Evolutionary conservation across 805 yeast genomes (phyloP), one percentile per base, ranked within the genome.

Genomic region (Ogataea corticis): DNA sequence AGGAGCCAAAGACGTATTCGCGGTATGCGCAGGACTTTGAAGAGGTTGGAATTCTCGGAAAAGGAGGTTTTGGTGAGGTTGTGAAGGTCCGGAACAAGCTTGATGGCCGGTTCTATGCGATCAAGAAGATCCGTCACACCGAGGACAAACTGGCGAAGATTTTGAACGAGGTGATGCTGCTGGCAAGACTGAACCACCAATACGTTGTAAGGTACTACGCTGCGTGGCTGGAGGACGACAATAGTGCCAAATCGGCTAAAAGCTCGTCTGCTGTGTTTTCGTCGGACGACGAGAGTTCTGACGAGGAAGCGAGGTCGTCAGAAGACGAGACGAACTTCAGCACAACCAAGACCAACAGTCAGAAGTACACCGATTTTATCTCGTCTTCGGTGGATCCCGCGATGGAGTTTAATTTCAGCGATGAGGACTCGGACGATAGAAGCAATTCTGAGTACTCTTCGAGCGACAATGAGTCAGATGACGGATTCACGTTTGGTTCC

Each of bases 51-150:
- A 80, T 84, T 16, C 68, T 94, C 7, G 99, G 99, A 2, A 81
- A 83, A 55, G 99, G 99, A 32, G 99, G 96, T 0, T 94, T 86
- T 67, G 99, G 99, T 5, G 97, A 94, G 64, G 99, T 94, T 7
- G 97, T 94, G n/a, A 91, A 92, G 59, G 98, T 94, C 0, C 73
- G 99, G 49, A 92, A 91, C 62, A 79, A 91, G 47, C 76, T 94
- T 52, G 99, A 94, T 62, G 98, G 99, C 16, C 76, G 97, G 13
- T 87, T 87, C 55, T 94, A 94, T 64, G 99, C 99, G 0, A 82
- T 94, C 48, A 94, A 94, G 63, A 92, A 91, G 56, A 86, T 94
- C 40, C 80, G 85, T 46, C 97, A 94, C 56, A 78, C 84, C 2
- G 85, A 87, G 39, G 83, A 86, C 56, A 85, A 87, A 54, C 70